phyloP scores from a whole-genome alignment of 441 rosid genomes.

The Populus tomentosa region DNA sequence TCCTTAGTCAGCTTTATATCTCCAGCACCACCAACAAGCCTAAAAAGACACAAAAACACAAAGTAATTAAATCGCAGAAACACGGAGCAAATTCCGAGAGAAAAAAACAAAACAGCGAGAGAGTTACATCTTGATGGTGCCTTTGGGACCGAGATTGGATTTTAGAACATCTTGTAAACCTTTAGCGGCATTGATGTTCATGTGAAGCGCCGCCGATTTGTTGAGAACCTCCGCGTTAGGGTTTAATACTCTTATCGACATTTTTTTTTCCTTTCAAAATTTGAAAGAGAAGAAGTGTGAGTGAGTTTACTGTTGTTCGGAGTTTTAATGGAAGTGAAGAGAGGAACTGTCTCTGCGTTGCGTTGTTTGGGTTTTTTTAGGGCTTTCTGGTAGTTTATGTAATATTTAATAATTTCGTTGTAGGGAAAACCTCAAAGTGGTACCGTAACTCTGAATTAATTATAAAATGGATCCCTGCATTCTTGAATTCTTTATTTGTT shows the following conservation, averaged over 20 bases:
- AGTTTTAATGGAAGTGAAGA: neutral
- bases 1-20: slow-evolving; percentile 97
- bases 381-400: neutral
- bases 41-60: slow-evolving; percentile 13
- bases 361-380: neutral
- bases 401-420: neutral
- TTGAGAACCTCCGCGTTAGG: slow-evolving; percentile 97
- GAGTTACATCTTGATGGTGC: slow-evolving; percentile 85
- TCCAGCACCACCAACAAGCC: slow-evolving; percentile 99
- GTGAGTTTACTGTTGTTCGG: neutral
- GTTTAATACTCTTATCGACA: slow-evolving; percentile 88
- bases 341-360: neutral
- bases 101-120: neutral
- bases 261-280: slow-evolving; percentile 25
- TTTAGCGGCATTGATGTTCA: slow-evolving; percentile 98
- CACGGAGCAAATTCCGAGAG: neutral
- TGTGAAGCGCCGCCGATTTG: slow-evolving; percentile 98
- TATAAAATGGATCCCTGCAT: neutral
- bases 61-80: neutral
- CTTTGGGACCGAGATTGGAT: slow-evolving; percentile 93
- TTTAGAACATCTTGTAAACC: slow-evolving; percentile 94
- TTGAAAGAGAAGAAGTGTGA: neutral
- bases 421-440: neutral
- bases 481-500: no score
- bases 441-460: neutral